Percentiles rank a stretch among this genome's conserved stretches.
Evolutionary conservation across 208 protist genomes (phyloP).

Genomic region (Porcisia deanei): DNA sequence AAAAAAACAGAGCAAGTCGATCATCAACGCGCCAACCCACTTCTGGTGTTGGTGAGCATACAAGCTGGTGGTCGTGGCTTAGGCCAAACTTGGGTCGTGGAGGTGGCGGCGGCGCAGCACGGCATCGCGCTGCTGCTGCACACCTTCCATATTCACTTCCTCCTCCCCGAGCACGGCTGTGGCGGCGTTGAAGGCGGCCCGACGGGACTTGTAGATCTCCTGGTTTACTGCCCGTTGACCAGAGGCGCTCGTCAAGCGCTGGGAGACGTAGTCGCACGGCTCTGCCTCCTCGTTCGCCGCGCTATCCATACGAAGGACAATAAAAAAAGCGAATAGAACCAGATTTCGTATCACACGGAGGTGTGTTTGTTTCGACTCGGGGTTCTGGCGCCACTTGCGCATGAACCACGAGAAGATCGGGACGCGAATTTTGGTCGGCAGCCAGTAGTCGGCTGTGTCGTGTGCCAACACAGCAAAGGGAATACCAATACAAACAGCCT

Average conservation of each 20-base stretch:
- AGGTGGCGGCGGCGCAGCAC: conserved; percentile 81
- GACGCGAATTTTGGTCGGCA: conserved; percentile 52
- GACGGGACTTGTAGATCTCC: conserved; percentile 68
- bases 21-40: neutral
- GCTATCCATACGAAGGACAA: conserved; percentile 57
- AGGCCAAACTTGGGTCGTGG: conserved; percentile 59
- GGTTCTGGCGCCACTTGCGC: conserved; percentile 67
- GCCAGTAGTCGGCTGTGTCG: conserved; percentile 79
- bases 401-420: conserved; percentile 81
- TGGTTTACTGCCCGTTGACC: conserved; percentile 54
- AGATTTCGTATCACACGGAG: conserved; percentile 62
- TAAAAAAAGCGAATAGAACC: conserved; percentile 67
- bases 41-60: neutral
- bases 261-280: conserved; percentile 75
- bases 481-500: conserved; percentile 65
- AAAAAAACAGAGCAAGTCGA: too few species aligned
- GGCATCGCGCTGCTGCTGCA: conserved; percentile 81
- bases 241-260: conserved; percentile 54
- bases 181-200: conserved; percentile 60
- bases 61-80: neutral
- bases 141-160: conserved; percentile 72
- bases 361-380: conserved; percentile 54
- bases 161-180: conserved; percentile 70
- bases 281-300: conserved; percentile 38
- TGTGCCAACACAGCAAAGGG: conserved; percentile 78